Evolutionary conservation across 2,329 filamentous ascomycete species (phyloP).

Genomic region (Malbranchea zuffiana): DNA sequence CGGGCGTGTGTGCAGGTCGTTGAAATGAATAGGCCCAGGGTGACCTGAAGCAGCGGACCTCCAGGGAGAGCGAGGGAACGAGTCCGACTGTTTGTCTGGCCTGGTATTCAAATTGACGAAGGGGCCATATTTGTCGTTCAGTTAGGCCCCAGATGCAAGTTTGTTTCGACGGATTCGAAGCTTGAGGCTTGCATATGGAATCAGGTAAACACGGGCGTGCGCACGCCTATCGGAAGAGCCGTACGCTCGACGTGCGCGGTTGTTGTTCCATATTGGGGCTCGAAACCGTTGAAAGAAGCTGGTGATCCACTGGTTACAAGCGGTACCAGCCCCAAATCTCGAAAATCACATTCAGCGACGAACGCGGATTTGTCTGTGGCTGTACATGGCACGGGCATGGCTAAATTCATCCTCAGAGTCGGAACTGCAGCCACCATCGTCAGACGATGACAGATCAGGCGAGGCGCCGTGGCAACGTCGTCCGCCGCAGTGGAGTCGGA

Average conservation of each 20-base stretch:
- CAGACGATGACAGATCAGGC: constrained; percentile 31
- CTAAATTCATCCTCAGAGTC: constrained; percentile 39
- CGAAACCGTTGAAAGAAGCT: too few relatives aligned
- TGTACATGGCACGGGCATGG: constrained; percentile 25
- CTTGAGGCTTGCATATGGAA: neutral
- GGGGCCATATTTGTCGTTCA: too few relatives aligned
- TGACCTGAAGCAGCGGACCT: too few relatives aligned
- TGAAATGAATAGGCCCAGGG: too few relatives aligned
- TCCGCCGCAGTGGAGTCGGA: constrained; percentile 94
- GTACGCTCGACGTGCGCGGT: neutral
- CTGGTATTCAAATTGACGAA: too few relatives aligned
- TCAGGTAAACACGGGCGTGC: neutral
- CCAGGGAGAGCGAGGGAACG: too few relatives aligned
- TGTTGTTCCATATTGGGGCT: too few relatives aligned
- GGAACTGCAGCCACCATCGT: constrained; percentile 58
- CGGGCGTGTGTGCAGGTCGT: too few relatives aligned
- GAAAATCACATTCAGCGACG: constrained; percentile 25
- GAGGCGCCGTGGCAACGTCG: constrained; percentile 69
- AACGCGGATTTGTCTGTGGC: constrained; percentile 31
- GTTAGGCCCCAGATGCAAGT: too few relatives aligned
- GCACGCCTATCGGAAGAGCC: too few relatives aligned
- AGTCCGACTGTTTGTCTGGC: too few relatives aligned
- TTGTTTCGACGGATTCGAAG: neutral
- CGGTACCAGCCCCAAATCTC: neutral
- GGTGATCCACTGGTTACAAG: neutral